Evolutionary conservation across 2,329 filamentous ascomycete genomes (phyloP).

Genomic region (Domatiomyces globalis): DNA sequence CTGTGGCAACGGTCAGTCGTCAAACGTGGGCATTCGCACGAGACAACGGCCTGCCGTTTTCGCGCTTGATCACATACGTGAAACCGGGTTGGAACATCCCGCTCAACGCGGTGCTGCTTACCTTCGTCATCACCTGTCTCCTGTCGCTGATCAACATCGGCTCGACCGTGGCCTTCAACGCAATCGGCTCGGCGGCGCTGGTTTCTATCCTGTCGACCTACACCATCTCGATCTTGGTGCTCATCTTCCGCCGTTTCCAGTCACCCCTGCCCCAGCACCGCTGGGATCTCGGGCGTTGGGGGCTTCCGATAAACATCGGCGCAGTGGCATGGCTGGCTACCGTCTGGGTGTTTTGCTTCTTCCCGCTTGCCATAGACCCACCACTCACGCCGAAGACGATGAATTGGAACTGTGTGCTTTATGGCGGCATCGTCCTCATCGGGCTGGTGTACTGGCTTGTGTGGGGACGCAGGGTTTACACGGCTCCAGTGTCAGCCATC

Average conservation of each 20-base stretch:
- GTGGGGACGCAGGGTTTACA: conserved; percentile 9
- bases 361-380: conserved; percentile 23
- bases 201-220: conserved; percentile 38
- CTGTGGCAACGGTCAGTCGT: conserved; percentile 27
- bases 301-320: conserved; percentile 23
- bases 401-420: conserved; percentile 37
- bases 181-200: conserved; percentile 30
- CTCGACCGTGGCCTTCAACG: conserved; percentile 13
- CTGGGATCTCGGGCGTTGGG: conserved; percentile 30
- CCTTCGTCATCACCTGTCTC: conserved; percentile 5
- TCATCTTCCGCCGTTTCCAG: conserved; percentile 30
- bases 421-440: conserved; percentile 27
- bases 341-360: conserved; percentile 36
- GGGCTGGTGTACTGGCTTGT: conserved; percentile 23
- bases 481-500: conserved; percentile 12
- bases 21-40: conserved; percentile 32
- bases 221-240: conserved; percentile 33
- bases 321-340: conserved; percentile 22
- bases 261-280: conserved; percentile 27
- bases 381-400: conserved; percentile 28
- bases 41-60: conserved; percentile 31
- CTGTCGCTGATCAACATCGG: conserved; percentile 15
- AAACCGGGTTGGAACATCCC: conserved; percentile 12
- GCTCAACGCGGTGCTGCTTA: conserved; percentile 11
- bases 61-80: conserved; percentile 23